Evolutionary conservation across 768 basidiomycete species (phyloP), one percentile per base, ranked within the genome.

Genomic region (Suillus subluteus): DNA sequence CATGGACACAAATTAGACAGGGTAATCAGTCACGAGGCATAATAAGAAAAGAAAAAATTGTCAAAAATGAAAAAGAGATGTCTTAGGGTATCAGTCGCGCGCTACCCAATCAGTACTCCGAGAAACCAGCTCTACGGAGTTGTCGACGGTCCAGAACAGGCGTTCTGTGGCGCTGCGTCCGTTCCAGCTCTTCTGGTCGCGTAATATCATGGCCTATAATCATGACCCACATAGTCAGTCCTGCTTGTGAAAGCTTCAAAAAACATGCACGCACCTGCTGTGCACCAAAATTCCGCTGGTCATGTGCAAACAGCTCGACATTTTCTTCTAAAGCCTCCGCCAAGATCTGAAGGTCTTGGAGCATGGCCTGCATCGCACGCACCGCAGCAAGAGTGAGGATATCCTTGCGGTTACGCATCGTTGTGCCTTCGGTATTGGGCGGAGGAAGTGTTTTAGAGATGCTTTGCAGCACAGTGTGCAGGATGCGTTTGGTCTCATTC

Each of bases 161-260:
- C 91, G 85, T 76, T 99, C 98, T 26, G 93, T 98, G 18, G 93
- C 89, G 70, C 94, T 96, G 61, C 95, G 84, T 32, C 89, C 88
- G 68, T 90, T 98, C 97, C 97, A 99, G 74, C 92, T 92, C 78
- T 95, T 95, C 76, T 99, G 98, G 73, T 96, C 94, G 32, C 97
- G 87, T 15, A 99, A 82, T 65, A 99, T 95, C 90, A 98, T 96
- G 21, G 97, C 97, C 93, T 97, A 69, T 46, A 23, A 61, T 26
- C 55, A 67, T 56, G 58, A 65, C 63, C 30, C 71, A n/a, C n/a
- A n/a, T n/a, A 54, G 30, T 61, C 58, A 67, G 46, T 21, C n/a
- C 4, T 11, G 12, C 16, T n/a, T 15, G 23, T 38, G 4, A 46
- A 30, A 56, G 4, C 15, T 18, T 21, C 35, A 35, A 37, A 26